phyloP scores from a whole-genome alignment of 2,329 filamentous ascomycete species.

The Botrytis fragariae region DNA sequence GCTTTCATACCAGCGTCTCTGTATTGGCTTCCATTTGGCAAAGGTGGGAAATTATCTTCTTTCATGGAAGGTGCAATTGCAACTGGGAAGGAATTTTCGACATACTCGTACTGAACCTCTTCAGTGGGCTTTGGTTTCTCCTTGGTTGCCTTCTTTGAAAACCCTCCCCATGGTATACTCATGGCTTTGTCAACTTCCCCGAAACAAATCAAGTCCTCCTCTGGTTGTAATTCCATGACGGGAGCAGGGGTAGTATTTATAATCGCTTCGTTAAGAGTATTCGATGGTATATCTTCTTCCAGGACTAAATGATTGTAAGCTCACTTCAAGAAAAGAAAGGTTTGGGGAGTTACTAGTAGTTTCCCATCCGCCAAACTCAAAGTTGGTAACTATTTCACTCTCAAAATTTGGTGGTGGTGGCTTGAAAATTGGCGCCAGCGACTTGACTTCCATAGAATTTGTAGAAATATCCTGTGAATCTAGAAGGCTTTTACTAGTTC shows the following conservation, averaged over 20 bases:
- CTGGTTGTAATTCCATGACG: constrained; percentile 6
- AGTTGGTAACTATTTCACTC: neutral
- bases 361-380: constrained; percentile 14
- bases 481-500: neutral
- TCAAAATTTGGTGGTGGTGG: neutral
- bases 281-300: constrained; percentile 10
- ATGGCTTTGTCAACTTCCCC: constrained; percentile 15
- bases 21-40: constrained; percentile 5
- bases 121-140: neutral
- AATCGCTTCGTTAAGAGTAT: neutral
- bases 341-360: neutral
- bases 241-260: neutral
- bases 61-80: constrained; percentile 14
- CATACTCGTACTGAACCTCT: constrained; percentile 14
- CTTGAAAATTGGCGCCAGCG: neutral
- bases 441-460: neutral
- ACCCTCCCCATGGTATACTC: constrained; percentile 5
- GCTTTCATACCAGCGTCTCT: constrained; percentile 7
- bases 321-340: neutral
- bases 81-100: constrained; percentile 4
- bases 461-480: neutral
- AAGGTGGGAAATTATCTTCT: constrained; percentile 9
- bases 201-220: constrained; percentile 24
- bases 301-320: constrained; percentile 5
- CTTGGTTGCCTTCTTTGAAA: constrained; percentile 5